A percentile compares a stretch with the other conserved stretches of the same genome.
These are phyloP conservation scores for Aspergillus fischeri DNA, from an alignment of 2,329 filamentous ascomycete genomes.

Conservation along the genomic window DNA sequence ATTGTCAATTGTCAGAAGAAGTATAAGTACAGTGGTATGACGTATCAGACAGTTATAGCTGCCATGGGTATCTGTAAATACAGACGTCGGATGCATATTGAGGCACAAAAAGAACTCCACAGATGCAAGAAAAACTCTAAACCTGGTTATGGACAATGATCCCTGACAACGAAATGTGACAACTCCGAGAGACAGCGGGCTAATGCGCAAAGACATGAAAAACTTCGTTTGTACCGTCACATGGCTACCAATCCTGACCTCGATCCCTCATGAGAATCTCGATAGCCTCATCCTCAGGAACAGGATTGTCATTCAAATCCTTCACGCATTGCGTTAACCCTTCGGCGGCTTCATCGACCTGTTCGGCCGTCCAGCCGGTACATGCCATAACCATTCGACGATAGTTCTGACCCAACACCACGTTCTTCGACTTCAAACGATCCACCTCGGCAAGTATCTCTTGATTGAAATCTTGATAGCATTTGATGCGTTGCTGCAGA, in stretches of 20 bases:
- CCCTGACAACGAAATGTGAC: neutral
- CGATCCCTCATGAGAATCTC: slow-evolving; percentile 44
- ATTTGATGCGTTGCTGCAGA: slow-evolving; percentile 64
- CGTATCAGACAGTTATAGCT: neutral
- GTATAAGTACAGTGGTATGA: neutral
- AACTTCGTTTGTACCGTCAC: neutral
- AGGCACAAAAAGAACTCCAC: neutral
- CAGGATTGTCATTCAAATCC: slow-evolving; percentile 60
- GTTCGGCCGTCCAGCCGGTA: slow-evolving; percentile 70
- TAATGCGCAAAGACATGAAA: neutral
- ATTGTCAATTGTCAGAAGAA: neutral
- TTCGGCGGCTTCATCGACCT: slow-evolving; percentile 77
- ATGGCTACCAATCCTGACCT: slow-evolving; percentile 41
- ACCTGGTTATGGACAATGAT: neutral
- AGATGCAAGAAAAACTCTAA: neutral
- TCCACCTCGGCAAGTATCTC: slow-evolving; percentile 64
- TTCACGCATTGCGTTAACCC: slow-evolving; percentile 82
- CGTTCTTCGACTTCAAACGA: slow-evolving; percentile 71
- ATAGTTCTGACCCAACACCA: slow-evolving; percentile 82
- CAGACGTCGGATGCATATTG: neutral
- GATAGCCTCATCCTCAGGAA: slow-evolving; percentile 42
- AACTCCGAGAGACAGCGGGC: neutral
- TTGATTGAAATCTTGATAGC: slow-evolving; percentile 66
- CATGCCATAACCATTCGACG: slow-evolving; percentile 83
- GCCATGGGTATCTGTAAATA: slow-evolving; percentile 4